These are phyloP conservation scores for Spizellomyces sp. DNA, from an alignment of 192 early-diverging fungal species.

Conservation along the genomic window DNA sequence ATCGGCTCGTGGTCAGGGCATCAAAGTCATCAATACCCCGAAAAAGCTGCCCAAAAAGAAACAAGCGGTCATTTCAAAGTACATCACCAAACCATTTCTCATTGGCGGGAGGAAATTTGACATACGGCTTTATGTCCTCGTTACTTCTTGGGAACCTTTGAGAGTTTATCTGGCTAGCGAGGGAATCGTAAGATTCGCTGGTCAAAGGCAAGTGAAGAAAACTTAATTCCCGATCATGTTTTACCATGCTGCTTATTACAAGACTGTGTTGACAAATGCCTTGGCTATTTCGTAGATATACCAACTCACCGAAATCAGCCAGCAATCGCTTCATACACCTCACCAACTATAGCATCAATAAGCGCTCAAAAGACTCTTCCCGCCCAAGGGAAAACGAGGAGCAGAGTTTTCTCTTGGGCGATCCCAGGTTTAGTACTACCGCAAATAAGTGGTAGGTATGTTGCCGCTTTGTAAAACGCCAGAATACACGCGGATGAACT, in stretches of 20 bases:
- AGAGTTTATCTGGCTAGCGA: constrained; percentile 42
- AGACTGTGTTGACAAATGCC: background rate
- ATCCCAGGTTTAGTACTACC: constrained; percentile 31
- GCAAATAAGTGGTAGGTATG: constrained; percentile 42
- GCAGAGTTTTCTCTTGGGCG: constrained; percentile 20
- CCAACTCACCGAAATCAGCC: constrained; percentile 14
- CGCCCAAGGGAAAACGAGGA: background rate
- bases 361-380: constrained; percentile 2
- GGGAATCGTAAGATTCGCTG: constrained; percentile 48
- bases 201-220: constrained; percentile 33
- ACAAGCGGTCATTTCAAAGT: constrained; percentile 38
- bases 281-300: constrained; percentile 5
- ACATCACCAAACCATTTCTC: constrained; percentile 45
- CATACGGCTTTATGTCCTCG: constrained; percentile 46
- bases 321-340: constrained; percentile 48
- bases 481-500: too few species aligned
- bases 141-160: constrained; percentile 51
- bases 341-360: constrained; percentile 52
- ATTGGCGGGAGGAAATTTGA: constrained; percentile 52
- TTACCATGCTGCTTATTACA: background rate
- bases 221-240: background rate
- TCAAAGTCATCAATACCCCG: constrained; percentile 31
- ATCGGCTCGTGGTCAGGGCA: constrained; percentile 51
- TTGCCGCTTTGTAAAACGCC: background rate
- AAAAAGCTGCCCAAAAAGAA: constrained; percentile 43